phyloP scores from a whole-genome alignment of 352 stramenopile species.

The Globisporangium abappressorium region DNA sequence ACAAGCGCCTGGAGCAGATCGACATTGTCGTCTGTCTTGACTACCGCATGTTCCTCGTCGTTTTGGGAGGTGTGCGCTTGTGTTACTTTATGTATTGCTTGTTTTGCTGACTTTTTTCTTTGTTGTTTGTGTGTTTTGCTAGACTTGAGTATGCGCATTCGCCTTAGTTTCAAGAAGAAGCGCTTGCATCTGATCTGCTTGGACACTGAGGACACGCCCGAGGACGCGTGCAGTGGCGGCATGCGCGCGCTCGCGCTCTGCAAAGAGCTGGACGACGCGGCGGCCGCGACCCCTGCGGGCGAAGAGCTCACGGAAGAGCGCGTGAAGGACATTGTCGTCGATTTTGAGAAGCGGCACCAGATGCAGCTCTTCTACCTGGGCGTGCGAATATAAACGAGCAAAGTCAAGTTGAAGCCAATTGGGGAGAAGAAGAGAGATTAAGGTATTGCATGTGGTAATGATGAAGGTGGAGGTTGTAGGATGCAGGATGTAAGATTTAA shows the following conservation, averaged over 20 bases:
- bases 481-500: background rate
- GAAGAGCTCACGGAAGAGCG: conserved; percentile 36
- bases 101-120: background rate
- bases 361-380: conserved; percentile 49
- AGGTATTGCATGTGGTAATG: background rate
- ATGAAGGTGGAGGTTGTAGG: background rate
- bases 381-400: conserved; percentile 30
- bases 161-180: conserved; percentile 45
- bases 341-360: conserved; percentile 40
- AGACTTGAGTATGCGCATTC: conserved; percentile 57
- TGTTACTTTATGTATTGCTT: conserved; percentile 14
- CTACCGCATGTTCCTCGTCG: conserved; percentile 72
- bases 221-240: conserved; percentile 52
- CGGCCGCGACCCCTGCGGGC: background rate
- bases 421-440: background rate
- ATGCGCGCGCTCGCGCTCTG: conserved; percentile 54
- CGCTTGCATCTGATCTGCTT: conserved; percentile 78
- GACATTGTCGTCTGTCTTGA: conserved; percentile 83
- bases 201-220: conserved; percentile 70
- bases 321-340: conserved; percentile 39
- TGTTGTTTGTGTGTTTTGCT: background rate
- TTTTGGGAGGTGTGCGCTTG: conserved; percentile 48
- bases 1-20: conserved; percentile 57
- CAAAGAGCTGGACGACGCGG: conserved; percentile 32
- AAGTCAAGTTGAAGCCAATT: background rate